These are phyloP conservation scores for Paradendryphiella salina DNA, from an alignment of 2,329 filamentous ascomycete genomes.

Conservation along the genomic window DNA sequence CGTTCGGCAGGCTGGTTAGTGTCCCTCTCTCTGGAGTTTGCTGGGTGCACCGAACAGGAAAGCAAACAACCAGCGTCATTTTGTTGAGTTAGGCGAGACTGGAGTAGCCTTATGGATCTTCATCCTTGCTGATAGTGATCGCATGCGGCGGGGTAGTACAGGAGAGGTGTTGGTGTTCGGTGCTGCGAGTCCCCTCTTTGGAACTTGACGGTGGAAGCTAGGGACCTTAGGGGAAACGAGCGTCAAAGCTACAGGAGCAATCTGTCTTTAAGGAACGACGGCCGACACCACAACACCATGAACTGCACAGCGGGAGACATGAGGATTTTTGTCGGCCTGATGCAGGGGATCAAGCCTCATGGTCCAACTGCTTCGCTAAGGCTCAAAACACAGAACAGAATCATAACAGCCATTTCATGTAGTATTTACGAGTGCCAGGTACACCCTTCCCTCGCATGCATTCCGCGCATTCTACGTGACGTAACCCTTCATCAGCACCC, in stretches of 20 bases:
- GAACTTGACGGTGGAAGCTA: conserved; percentile 4
- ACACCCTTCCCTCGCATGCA: too few species aligned
- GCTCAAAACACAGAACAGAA: too few species aligned
- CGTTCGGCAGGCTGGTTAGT: neutral
- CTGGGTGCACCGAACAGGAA: neutral
- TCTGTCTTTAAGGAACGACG: neutral
- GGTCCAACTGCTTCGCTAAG: too few species aligned
- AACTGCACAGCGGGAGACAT: too few species aligned
- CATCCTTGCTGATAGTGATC: conserved; percentile 2
- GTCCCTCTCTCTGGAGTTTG: neutral
- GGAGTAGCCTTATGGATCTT: neutral
- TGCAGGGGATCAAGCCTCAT: too few species aligned
- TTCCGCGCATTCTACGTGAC: too few species aligned
- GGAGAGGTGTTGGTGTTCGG: conserved; percentile 4
- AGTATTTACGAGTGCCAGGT: neutral
- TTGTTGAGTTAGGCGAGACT: neutral
- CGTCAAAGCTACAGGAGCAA: neutral
- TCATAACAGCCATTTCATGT: neutral
- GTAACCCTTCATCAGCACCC: neutral
- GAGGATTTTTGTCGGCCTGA: too few species aligned
- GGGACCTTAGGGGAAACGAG: neutral
- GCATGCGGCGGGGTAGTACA: conserved; percentile 4
- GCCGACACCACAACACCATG: neutral
- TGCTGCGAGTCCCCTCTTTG: neutral
- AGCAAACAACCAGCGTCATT: conserved; percentile 2